These are phyloP conservation scores for Zymoseptoria ardabiliae DNA, from an alignment of 2,329 filamentous ascomycete genomes.

Conservation along the genomic window DNA sequence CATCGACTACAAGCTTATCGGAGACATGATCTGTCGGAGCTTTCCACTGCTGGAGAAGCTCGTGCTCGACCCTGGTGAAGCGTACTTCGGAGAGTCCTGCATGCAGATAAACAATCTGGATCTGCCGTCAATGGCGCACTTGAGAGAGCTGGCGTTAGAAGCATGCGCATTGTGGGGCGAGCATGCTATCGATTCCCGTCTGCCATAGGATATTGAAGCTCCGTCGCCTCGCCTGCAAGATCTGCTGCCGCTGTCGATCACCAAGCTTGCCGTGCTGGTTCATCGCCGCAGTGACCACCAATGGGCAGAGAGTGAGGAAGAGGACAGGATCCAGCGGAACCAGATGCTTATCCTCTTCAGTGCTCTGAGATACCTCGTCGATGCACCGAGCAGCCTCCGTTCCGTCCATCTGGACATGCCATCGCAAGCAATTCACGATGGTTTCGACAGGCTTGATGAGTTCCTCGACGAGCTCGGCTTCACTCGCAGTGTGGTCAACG, in stretches of 20 bases:
- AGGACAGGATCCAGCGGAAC: background rate
- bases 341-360: background rate
- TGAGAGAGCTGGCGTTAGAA: conserved; percentile 1
- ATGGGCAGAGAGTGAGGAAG: background rate
- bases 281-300: background rate
- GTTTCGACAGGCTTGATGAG: background rate
- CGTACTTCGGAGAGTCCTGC: background rate
- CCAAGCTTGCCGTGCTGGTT: conserved; percentile 1
- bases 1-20: background rate
- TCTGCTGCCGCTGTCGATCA: background rate
- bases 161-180: background rate
- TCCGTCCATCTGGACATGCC: background rate
- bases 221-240: background rate
- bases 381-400: background rate
- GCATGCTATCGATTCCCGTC: background rate
- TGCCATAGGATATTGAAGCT: background rate
- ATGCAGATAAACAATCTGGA: background rate
- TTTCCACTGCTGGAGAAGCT: conserved; percentile 1
- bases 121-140: background rate
- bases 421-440: background rate
- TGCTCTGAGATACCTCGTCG: background rate
- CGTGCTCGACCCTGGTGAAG: background rate
- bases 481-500: background rate
- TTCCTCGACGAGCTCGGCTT: background rate
- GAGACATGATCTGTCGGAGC: background rate